Percentiles rank a stretch among this genome's conserved stretches.
Evolutionary conservation across 805 yeast species (phyloP).

Genomic region (Metschnikowia arizonensis): DNA sequence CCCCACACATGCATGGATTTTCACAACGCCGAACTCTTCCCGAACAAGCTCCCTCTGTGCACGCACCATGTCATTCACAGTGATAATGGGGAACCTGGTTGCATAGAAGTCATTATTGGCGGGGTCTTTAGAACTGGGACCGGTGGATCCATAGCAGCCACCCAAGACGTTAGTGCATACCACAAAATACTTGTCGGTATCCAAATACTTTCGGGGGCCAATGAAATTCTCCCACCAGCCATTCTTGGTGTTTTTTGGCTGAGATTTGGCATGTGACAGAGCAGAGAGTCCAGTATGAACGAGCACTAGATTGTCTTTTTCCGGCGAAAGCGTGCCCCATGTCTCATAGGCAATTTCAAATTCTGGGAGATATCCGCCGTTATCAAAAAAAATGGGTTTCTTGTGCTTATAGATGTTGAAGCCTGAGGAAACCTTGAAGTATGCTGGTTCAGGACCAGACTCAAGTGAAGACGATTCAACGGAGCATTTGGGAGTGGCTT

Average conservation of each 20-base stretch:
- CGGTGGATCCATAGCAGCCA: conserved; percentile 93
- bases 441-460: conserved; percentile 83
- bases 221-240: conserved; percentile 98
- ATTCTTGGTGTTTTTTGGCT: conserved; percentile 56
- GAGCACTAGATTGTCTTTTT: conserved; percentile 66
- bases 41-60: conserved; percentile 72
- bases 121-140: conserved; percentile 81
- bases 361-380: conserved; percentile 73
- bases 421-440: conserved; percentile 64
- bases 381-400: conserved; percentile 67
- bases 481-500: not conserved
- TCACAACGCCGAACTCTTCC: conserved; percentile 57
- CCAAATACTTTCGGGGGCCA: conserved; percentile 77
- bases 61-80: conserved; percentile 86
- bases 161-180: conserved; percentile 91
- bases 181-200: conserved; percentile 75
- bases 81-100: conserved; percentile 80
- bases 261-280: conserved; percentile 89
- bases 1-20: conserved; percentile 77
- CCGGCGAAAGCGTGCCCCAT: conserved; percentile 74
- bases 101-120: conserved; percentile 65
- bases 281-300: conserved; percentile 92
- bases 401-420: conserved; percentile 53
- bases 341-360: conserved; percentile 87
- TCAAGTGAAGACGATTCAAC: conserved; percentile 37